phyloP scores from a whole-genome alignment of 1,284 basidiomycete species.

The Megacollybia platyphylla region DNA sequence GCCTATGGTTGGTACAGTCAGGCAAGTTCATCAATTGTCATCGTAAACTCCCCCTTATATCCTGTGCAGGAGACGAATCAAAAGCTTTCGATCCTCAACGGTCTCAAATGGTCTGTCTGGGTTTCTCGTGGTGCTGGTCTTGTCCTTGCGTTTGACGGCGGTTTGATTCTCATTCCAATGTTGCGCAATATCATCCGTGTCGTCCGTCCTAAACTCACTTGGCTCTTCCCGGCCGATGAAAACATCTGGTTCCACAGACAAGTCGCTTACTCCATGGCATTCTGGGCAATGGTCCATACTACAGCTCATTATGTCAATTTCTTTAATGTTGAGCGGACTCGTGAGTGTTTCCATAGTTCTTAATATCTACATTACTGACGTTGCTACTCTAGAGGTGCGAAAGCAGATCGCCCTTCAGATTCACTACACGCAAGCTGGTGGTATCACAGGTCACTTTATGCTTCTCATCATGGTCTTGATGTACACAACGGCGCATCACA shows the following conservation, averaged over 20 bases:
- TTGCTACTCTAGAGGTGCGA: conserved; percentile 52
- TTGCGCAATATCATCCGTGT: conserved; percentile 73
- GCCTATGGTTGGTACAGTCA: conserved; percentile 74
- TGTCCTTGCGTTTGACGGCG: conserved; percentile 73
- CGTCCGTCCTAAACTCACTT: conserved; percentile 62
- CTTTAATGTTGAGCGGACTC: conserved; percentile 72
- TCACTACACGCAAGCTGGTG: conserved; percentile 77
- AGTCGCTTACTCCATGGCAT: conserved; percentile 82
- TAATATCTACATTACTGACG: conserved; percentile 2
- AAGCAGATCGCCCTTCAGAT: conserved; percentile 64
- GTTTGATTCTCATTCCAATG: conserved; percentile 76
- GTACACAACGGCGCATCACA: conserved; percentile 75
- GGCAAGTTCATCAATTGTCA: conserved; percentile 21
- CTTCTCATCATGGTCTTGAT: conserved; percentile 79
- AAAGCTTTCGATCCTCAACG: conserved; percentile 62
- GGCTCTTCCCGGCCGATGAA: conserved; percentile 80
- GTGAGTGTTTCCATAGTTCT: conserved; percentile 26
- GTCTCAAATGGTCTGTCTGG: conserved; percentile 74
- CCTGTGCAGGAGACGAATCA: conserved; percentile 41
- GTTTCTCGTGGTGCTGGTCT: conserved; percentile 77
- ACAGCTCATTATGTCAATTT: conserved; percentile 89
- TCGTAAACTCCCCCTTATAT: conserved; percentile 2
- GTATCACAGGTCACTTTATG: conserved; percentile 86
- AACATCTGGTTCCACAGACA: conserved; percentile 90
- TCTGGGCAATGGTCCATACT: conserved; percentile 78